These are phyloP conservation scores for Colletotrichum abscissum DNA, from an alignment of 2,329 filamentous ascomycete genomes.

Conservation along the genomic window DNA sequence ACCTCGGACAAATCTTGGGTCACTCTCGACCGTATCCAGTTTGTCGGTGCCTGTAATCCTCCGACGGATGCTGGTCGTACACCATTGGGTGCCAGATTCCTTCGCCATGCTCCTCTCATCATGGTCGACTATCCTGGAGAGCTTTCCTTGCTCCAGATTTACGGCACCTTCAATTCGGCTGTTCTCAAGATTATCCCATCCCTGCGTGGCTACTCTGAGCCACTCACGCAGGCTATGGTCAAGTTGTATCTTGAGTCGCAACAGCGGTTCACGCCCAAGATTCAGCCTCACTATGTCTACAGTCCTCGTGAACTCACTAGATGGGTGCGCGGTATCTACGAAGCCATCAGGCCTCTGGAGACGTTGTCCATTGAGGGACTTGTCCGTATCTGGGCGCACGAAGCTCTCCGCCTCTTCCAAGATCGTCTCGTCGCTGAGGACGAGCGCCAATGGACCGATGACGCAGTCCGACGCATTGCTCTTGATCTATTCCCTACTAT, in stretches of 20 bases:
- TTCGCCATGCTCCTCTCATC: conserved; percentile 96
- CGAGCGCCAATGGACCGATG: conserved; percentile 94
- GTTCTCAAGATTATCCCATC: conserved; percentile 96
- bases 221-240: conserved; percentile 97
- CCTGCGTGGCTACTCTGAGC: conserved; percentile 93
- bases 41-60: conserved; percentile 98
- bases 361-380: conserved; percentile 89
- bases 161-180: conserved; percentile 96
- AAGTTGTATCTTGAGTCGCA: conserved; percentile 96
- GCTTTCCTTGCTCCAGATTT: conserved; percentile 94
- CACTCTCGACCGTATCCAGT: conserved; percentile 96
- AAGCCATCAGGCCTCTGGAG: conserved; percentile 94
- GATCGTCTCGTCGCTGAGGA: conserved; percentile 96
- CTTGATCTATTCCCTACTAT: conserved; percentile 95
- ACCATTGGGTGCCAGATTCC: conserved; percentile 90
- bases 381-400: conserved; percentile 97
- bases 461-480: conserved; percentile 86
- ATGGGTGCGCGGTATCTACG: conserved; percentile 97
- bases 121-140: conserved; percentile 99
- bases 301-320: conserved; percentile 97
- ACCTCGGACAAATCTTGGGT: conserved; percentile 99
- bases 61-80: conserved; percentile 97
- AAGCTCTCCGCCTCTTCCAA: conserved; percentile 95
- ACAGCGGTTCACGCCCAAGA: conserved; percentile 91
- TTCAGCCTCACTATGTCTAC: conserved; percentile 99